Evolutionary conservation across 345 rosid genomes (phyloP).

Genomic region (Jatropha curcas): DNA sequence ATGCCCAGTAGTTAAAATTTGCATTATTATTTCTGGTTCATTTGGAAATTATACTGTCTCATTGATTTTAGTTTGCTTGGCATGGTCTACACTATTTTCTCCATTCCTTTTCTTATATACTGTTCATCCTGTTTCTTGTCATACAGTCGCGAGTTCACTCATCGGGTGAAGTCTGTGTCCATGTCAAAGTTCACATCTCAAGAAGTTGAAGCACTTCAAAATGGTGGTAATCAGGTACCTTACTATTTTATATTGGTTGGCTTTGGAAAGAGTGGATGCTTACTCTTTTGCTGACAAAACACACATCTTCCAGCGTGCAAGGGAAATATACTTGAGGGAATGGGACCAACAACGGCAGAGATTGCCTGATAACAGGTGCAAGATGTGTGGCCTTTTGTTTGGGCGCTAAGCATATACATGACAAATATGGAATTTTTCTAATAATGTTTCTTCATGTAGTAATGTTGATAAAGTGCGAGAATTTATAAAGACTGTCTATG

Average conservation of each 20-base stretch:
- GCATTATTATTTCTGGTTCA: background rate
- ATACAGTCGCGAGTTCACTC: slow-evolving; percentile 94
- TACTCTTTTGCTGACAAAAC: slow-evolving; percentile 27
- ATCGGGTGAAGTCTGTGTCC: slow-evolving; percentile 96
- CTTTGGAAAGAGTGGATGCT: slow-evolving; percentile 15
- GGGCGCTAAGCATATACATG: slow-evolving; percentile 4
- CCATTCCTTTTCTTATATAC: slow-evolving; percentile 9
- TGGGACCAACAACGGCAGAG: slow-evolving; percentile 93
- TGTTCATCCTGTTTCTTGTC: slow-evolving; percentile 14
- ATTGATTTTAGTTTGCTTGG: background rate
- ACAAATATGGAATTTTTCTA: slow-evolving; percentile 4
- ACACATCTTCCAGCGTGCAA: slow-evolving; percentile 67
- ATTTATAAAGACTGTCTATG: slow-evolving; percentile 81
- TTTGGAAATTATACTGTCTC: background rate
- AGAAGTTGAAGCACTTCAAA: slow-evolving; percentile 96
- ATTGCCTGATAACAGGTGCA: slow-evolving; percentile 80
- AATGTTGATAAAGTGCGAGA: slow-evolving; percentile 72
- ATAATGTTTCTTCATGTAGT: slow-evolving; percentile 46
- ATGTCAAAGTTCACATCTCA: slow-evolving; percentile 93
- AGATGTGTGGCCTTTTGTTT: slow-evolving; percentile 14
- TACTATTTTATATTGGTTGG: background rate
- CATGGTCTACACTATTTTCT: background rate
- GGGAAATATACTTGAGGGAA: slow-evolving; percentile 75
- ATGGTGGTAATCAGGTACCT: slow-evolving; percentile 98
- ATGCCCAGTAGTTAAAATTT: background rate